phyloP scores from a whole-genome alignment of 305 asterid species.

The Fraxinus sp. region DNA sequence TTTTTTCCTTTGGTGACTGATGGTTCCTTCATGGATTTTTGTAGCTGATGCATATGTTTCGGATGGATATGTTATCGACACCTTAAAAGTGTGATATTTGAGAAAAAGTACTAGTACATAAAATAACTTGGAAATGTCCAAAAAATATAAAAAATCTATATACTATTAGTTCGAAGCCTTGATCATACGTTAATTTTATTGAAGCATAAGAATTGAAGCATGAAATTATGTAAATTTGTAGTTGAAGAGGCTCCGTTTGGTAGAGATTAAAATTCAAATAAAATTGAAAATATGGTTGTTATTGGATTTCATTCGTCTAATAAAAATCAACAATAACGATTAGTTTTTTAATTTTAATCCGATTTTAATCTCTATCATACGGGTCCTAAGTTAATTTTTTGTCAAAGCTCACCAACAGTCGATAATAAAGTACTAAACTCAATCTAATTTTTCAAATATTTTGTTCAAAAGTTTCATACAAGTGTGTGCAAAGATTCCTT shows the following conservation, averaged over 20 bases:
- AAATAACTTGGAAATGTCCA: neutral
- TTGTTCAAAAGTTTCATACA: neutral
- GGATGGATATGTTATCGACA: neutral
- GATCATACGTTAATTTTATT: neutral
- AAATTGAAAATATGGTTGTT: no score
- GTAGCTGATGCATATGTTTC: neutral
- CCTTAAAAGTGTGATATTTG: no score
- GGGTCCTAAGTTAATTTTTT: neutral
- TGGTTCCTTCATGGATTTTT: neutral
- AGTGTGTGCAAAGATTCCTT: neutral
- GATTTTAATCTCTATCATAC: no score
- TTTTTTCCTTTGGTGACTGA: no score
- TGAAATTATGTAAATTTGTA: neutral
- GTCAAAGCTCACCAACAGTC: neutral
- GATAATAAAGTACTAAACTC: neutral
- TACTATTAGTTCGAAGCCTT: neutral
- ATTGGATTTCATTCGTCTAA: no score
- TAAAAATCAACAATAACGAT: no score
- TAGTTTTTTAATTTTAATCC: neutral
- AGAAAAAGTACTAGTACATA: neutral
- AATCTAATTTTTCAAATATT: neutral
- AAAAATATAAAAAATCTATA: no score
- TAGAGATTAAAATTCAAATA: no score
- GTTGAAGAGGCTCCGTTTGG: neutral
- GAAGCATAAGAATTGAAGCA: neutral